Percentiles rank a stretch among this genome's conserved stretches.
Conservation (phyloP, 1,139 yeast species). For the Taphrina pruni region DNA sequence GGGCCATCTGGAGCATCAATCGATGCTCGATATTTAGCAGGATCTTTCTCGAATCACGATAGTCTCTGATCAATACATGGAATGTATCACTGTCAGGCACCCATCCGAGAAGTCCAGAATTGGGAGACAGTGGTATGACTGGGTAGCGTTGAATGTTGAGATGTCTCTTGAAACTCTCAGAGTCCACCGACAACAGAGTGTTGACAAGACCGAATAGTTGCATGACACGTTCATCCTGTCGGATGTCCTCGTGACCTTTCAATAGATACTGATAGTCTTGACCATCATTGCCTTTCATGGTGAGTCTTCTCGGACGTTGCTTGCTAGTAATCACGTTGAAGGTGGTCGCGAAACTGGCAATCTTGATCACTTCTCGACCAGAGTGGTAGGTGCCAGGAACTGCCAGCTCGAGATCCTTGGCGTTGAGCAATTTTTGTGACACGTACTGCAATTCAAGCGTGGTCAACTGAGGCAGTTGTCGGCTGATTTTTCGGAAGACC, state of each 20-base stretch:
- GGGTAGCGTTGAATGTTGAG: conserved; percentile 89
- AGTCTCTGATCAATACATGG: conserved; percentile 89
- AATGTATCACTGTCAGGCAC: conserved; percentile 96
- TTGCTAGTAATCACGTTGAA: conserved; percentile 91
- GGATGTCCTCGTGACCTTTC: conserved; percentile 97
- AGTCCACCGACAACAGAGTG: conserved; percentile 83
- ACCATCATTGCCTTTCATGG: conserved; percentile 87
- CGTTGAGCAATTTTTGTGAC: conserved; percentile 83
- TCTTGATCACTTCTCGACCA: conserved; percentile 77
- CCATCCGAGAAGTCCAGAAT: conserved; percentile 96
- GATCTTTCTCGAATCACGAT: conserved; percentile 88
- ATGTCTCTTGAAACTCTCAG: conserved; percentile 96
- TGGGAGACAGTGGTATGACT: conserved; percentile 94
- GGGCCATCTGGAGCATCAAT: conserved; percentile 97
- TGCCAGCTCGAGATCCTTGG: conserved; percentile 81
- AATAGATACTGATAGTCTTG: conserved; percentile 78
- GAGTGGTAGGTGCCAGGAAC: conserved; percentile 93
- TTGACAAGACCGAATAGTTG: conserved; percentile 95
- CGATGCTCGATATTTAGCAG: conserved; percentile 90
- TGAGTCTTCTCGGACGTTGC: conserved; percentile 88
- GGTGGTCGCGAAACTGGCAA: conserved; percentile 77
- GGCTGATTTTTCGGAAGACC: conserved; percentile 86
- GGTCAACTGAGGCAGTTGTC: conserved; percentile 86
- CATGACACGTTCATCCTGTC: conserved; percentile 98
- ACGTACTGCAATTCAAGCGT: conserved; percentile 89